Conservation (phyloP, 2,329 filamentous ascomycete species). For the Ascosphaera acerosa region DNA sequence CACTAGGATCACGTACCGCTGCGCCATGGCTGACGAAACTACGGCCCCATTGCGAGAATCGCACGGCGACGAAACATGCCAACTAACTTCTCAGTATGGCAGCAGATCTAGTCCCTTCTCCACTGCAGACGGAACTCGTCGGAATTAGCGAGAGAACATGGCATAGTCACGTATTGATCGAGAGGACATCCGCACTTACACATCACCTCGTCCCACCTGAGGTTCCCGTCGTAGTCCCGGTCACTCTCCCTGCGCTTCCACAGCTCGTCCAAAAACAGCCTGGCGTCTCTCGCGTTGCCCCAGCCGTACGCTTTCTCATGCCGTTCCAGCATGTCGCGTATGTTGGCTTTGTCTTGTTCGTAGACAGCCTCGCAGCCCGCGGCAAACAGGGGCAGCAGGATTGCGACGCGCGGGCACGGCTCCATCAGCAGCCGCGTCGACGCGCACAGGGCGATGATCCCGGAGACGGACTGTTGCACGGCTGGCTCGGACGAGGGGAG, state of each 20-base stretch:
- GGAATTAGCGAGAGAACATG: too few relatives aligned
- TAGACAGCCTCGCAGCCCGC: slow-evolving; percentile 33
- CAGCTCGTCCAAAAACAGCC: slow-evolving; percentile 35
- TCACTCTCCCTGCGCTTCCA: slow-evolving; percentile 17
- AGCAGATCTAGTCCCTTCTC: slow-evolving; percentile 6
- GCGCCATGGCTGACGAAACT: too few relatives aligned
- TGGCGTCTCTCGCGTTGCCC: slow-evolving; percentile 36
- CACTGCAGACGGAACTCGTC: too few relatives aligned
- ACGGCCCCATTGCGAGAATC: too few relatives aligned
- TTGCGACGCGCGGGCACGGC: slow-evolving; percentile 31
- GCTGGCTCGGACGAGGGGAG: slow-evolving; percentile 6
- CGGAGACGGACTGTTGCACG: slow-evolving; percentile 5
- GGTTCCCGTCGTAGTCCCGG: slow-evolving; percentile 5
- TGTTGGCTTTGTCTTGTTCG: slow-evolving; percentile 25
- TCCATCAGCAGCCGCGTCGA: slow-evolving; percentile 5
- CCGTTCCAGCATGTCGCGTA: slow-evolving; percentile 26
- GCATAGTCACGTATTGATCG: too few relatives aligned
- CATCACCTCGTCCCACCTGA: slow-evolving; percentile 7
- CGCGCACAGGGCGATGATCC: slow-evolving; percentile 5
- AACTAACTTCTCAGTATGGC: slow-evolving; percentile 4
- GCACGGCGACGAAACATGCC: too few relatives aligned
- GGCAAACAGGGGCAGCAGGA: slow-evolving; percentile 40
- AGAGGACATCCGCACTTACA: slow-evolving; percentile 4
- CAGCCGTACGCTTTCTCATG: slow-evolving; percentile 35
- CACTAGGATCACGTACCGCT: too few relatives aligned